A percentile compares a stretch with the other conserved stretches of the same genome.
Evolutionary conservation across 768 basidiomycete species (phyloP).

Genomic region (Amanita molliuscula): DNA sequence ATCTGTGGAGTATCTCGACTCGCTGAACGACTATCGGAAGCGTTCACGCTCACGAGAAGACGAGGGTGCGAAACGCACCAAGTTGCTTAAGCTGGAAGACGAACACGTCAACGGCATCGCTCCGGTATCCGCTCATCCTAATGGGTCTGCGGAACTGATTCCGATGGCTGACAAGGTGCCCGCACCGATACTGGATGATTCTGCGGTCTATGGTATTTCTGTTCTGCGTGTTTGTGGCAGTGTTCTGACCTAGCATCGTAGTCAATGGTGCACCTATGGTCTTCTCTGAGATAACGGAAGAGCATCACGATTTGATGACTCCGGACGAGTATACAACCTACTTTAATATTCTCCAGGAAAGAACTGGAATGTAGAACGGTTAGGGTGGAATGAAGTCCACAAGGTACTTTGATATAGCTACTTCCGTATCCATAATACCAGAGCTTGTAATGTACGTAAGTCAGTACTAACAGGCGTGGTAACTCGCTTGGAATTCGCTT

Average conservation of each 20-base stretch:
- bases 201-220: constrained; percentile 55
- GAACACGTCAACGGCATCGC: constrained; percentile 15
- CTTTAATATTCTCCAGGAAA: constrained; percentile 58
- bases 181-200: constrained; percentile 34
- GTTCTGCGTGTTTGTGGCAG: background rate
- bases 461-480: no score
- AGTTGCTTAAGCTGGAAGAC: constrained; percentile 27
- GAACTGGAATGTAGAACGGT: constrained; percentile 12
- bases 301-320: constrained; percentile 88
- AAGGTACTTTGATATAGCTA: background rate
- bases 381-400: background rate
- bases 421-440: background rate
- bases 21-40: constrained; percentile 64
- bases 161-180: constrained; percentile 15
- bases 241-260: constrained; percentile 14
- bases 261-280: constrained; percentile 69
- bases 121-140: constrained; percentile 9
- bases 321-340: constrained; percentile 85
- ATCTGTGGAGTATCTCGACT: constrained; percentile 53
- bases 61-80: constrained; percentile 34
- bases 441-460: no score
- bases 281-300: constrained; percentile 80
- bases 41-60: constrained; percentile 61
- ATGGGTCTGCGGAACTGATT: constrained; percentile 10
- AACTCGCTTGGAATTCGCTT: background rate